phyloP scores from a whole-genome alignment of 2,329 filamentous ascomycete species.

The Grosmannia penicillata region DNA sequence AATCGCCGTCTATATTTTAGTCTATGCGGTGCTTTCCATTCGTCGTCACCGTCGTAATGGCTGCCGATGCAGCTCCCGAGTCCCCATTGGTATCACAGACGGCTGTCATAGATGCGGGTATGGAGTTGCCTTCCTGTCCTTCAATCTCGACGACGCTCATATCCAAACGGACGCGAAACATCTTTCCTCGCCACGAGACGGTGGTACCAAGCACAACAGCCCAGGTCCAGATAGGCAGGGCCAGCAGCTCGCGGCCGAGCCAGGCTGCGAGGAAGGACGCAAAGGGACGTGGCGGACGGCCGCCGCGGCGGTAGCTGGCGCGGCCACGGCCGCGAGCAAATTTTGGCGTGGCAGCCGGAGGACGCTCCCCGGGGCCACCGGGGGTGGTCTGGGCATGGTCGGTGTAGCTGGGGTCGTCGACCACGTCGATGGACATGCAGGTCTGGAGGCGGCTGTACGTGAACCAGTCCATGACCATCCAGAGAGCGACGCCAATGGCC shows the following conservation, averaged over 20 bases:
- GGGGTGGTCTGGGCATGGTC: no score
- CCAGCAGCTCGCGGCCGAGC: slow-evolving; percentile 69
- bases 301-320: slow-evolving; percentile 21
- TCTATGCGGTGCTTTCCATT: no score
- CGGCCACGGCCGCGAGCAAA: slow-evolving; percentile 41
- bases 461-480: slow-evolving; percentile 63
- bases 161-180: slow-evolving; percentile 69
- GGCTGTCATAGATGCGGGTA: no score
- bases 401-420: slow-evolving; percentile 52
- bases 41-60: no score
- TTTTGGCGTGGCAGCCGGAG: slow-evolving; percentile 48
- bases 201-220: slow-evolving; percentile 80
- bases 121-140: neutral
- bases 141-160: slow-evolving; percentile 53
- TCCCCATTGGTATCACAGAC: no score
- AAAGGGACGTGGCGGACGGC: slow-evolving; percentile 39
- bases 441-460: slow-evolving; percentile 64
- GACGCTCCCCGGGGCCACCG: no score
- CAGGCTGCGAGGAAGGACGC: slow-evolving; percentile 65
- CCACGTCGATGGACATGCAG: slow-evolving; percentile 52
- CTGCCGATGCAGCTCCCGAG: no score
- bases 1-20: no score
- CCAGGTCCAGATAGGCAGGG: slow-evolving; percentile 79
- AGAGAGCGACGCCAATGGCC: slow-evolving; percentile 46
- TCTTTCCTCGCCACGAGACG: slow-evolving; percentile 74